Conservation (phyloP, 2,329 filamentous ascomycete species). For the Fusarium paranaense region DNA sequence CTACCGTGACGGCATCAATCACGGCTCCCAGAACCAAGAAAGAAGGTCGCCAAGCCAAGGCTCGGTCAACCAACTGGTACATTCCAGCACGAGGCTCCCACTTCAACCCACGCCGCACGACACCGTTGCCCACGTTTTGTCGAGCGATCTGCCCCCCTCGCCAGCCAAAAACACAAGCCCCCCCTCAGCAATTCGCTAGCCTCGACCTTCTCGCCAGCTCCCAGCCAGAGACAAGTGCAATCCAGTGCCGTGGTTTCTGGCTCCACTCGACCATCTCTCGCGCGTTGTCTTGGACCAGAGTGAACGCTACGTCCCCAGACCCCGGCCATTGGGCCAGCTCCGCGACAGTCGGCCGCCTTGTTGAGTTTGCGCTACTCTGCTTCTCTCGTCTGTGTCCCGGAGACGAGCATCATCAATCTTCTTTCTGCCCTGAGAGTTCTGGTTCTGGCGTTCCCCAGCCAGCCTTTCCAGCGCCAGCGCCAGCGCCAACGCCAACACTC, state of each 20-base stretch:
- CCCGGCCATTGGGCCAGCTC: conserved; percentile 44
- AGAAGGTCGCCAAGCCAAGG: conserved; percentile 1
- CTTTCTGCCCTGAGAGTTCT: conserved; percentile 28
- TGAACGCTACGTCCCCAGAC: conserved; percentile 43
- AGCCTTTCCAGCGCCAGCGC: conserved; percentile 19
- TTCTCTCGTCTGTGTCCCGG: conserved; percentile 30
- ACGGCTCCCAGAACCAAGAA: conserved; percentile 5
- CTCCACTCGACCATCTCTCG: conserved; percentile 37
- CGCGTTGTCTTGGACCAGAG: conserved; percentile 39
- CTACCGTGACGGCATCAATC: not conserved
- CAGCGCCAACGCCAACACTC: not conserved
- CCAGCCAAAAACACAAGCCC: conserved; percentile 18
- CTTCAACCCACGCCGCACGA: conserved; percentile 33
- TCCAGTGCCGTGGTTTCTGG: conserved; percentile 50
- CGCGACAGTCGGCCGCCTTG: conserved; percentile 38
- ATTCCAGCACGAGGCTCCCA: conserved; percentile 34
- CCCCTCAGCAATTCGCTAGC: conserved; percentile 40
- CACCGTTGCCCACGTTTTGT: conserved; percentile 40
- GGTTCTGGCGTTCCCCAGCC: conserved; percentile 25
- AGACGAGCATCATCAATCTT: conserved; percentile 26
- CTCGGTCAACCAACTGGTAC: conserved; percentile 24
- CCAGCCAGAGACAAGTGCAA: conserved; percentile 45
- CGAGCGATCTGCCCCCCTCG: conserved; percentile 19
- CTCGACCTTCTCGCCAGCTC: conserved; percentile 36
- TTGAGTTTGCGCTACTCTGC: conserved; percentile 45